These are phyloP conservation scores for Astragalus glycyphyllos DNA, from an alignment of 306 rosid species.

Conservation along the genomic window DNA sequence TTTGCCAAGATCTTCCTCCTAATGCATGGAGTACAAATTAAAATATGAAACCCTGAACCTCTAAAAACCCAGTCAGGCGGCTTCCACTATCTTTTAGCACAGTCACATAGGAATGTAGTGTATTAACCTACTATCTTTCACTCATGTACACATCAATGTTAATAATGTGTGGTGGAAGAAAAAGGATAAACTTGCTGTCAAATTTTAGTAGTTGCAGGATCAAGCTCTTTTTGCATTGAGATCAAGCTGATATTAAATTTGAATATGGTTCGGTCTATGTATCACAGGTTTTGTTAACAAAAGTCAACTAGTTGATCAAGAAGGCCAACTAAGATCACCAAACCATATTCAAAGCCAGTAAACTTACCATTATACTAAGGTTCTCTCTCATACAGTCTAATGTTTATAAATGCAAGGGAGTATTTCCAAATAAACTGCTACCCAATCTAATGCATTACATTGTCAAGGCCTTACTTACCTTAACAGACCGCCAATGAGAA, in stretches of 20 bases:
- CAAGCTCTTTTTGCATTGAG: background rate
- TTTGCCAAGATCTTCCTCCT: too few species aligned
- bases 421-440: conserved; percentile 17
- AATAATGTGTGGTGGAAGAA: background rate
- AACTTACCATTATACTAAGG: background rate
- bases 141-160: too few species aligned
- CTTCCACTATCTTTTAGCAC: too few species aligned
- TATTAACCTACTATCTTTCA: too few species aligned
- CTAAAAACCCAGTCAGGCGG: too few species aligned
- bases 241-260: background rate
- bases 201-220: background rate
- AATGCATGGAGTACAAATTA: too few species aligned
- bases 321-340: background rate
- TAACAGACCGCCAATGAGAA: conserved; percentile 91
- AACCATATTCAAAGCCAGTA: background rate
- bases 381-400: background rate
- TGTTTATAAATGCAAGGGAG: conserved; percentile 14
- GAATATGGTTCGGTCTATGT: background rate
- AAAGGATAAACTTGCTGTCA: background rate
- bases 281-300: background rate
- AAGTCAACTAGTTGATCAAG: conserved; percentile 14
- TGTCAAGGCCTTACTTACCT: conserved; percentile 53
- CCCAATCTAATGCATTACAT: background rate
- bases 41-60: too few species aligned
- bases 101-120: too few species aligned